These are phyloP conservation scores for Lindgomyces ingoldianus DNA, from an alignment of 495 filamentous ascomycete species.

Conservation along the genomic window DNA sequence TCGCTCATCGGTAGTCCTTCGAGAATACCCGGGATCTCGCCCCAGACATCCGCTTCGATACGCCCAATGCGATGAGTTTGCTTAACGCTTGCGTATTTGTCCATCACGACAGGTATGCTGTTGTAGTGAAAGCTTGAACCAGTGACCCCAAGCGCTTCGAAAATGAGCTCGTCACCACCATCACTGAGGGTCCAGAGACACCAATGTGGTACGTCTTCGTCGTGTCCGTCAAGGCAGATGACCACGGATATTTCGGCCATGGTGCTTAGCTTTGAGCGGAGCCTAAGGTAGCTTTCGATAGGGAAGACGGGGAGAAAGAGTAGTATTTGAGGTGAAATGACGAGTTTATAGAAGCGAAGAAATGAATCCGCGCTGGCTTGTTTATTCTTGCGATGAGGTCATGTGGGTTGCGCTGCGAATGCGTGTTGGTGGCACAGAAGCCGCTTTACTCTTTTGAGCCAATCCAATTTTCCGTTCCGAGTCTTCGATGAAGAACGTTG, in stretches of 20 bases:
- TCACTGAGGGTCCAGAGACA: background rate
- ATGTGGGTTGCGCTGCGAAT: too few relatives aligned
- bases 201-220: background rate
- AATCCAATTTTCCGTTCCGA: too few relatives aligned
- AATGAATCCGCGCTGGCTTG: too few relatives aligned
- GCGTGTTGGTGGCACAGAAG: too few relatives aligned
- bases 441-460: too few relatives aligned
- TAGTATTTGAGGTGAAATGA: too few relatives aligned
- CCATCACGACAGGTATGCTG: background rate
- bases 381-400: too few relatives aligned
- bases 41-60: constrained; percentile 9
- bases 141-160: background rate
- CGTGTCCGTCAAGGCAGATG: background rate
- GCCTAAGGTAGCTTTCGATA: too few relatives aligned
- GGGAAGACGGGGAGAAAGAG: too few relatives aligned
- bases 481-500: too few relatives aligned
- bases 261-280: too few relatives aligned
- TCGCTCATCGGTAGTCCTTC: background rate
- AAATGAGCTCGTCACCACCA: constrained; percentile 7
- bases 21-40: background rate
- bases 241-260: constrained; percentile 3
- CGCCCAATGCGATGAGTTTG: background rate
- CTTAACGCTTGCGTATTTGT: background rate
- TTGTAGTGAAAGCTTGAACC: constrained; percentile 2
- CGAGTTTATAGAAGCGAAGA: too few relatives aligned